Base-by-base conservation (phyloP, 441 rosid species). In the Syzygium syzygioides region DNA sequence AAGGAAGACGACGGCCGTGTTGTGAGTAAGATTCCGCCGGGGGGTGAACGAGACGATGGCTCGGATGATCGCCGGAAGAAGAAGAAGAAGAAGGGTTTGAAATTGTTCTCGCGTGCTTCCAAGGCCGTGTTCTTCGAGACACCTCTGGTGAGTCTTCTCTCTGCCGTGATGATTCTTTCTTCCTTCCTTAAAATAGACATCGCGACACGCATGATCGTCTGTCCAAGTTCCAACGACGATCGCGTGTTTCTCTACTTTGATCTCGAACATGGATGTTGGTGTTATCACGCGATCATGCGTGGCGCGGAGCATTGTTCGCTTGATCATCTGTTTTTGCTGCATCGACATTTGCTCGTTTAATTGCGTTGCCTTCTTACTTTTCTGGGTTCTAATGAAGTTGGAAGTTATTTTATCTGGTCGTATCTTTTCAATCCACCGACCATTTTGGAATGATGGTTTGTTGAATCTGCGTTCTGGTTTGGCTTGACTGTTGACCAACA, bases 61-160 rank as follows among this genome's bases (percentile, higher is more conserved):
- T 37, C 32, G 3, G 86, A 28, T 20, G 86, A 52, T 30, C 1
- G 11, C 37, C 9, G 57, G 86, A 79, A 66, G 30, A 19, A 57
- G 57, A 55, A 88, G 89, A 87, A 56, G 90, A 89, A 89, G 85
- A 34, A 25, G 26, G 80, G 86, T 45, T 45, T 55, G 20, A 88
- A 86, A 89, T 86, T 76, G 53, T 85, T 94, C 30, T 56, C 91
- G 18, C 90, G 90, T 14, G 53, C 89, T 7, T 4, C 92, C 71
- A 93, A 87, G 90, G 94, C 93, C 18, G 90, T 91, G 54, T 37
- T 94, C 54, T 90, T 92, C 37, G 94, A 91, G 88, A 91, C 93
- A 37, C 87, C 94, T 45, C 45, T 94, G 95, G 96, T 95, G 17
- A 86, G 93, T 87, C 45, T 41, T 19, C 41, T n/a, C 2, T 55